Base-by-base conservation (phyloP, 179 eudicot genomes). In the Beta macrorhiza region DNA sequence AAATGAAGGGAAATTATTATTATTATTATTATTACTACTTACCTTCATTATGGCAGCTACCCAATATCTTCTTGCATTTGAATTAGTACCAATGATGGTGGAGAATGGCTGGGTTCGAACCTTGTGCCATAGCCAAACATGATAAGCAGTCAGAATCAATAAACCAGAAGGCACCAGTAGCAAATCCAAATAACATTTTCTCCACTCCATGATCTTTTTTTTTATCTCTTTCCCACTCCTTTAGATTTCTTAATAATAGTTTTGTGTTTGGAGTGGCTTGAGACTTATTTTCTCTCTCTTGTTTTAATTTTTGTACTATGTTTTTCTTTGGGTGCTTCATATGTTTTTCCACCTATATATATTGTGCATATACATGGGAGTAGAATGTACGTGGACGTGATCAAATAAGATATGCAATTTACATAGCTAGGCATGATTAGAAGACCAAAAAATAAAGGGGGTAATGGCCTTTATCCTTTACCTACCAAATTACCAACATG, bases 81-180 rank as follows among this genome's bases (percentile, higher is more conserved):
- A 88, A 84, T 93, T 96, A 12, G 87, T 91, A 52, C 99, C 98
- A 62, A 96, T 90, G 80, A 92, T 89, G 73, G 99, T 96, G 1
- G 87, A 37, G 45, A 89, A 85, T 0, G 99, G 99, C 53, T 88
- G 89, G 17, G 86, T 89, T 47, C 89, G 80, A 72, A 92, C 92
- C 87, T 85, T 90, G 49, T 86, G 85, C 97, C 98, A 96, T 76
- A 96, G 72, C 95, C 94, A 94, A 1, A 83, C 74, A 86, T 96
- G 96, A 80, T 96, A 96, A 1, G 79, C 82, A 32, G 78, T 56
- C 29, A 82, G 59, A 25, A 87, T 75, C 16, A 86, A 61, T 12
- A 93, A 74, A 10, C 94, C 93, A 57, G 81, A 76, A 4, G 98
- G 99, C 61, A 96, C 98, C 65, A 96, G 80, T 10, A 96, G 53